Percentiles rank a stretch among this genome's conserved stretches.
phyloP scores from a whole-genome alignment of 495 filamentous ascomycete species.

The Penicillium odoratum region DNA sequence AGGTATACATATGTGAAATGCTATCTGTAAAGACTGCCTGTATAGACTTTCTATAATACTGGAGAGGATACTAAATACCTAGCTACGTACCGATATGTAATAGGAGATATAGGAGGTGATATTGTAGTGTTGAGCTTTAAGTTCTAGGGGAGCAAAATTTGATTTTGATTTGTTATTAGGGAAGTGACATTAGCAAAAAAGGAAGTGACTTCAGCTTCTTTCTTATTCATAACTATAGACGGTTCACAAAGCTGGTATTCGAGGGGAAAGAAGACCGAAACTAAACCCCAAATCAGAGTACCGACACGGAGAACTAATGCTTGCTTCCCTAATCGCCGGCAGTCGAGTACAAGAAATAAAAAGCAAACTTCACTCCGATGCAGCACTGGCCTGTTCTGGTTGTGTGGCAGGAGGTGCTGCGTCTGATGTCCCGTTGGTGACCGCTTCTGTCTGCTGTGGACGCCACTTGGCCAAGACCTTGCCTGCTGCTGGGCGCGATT shows the following conservation, averaged over 20 bases:
- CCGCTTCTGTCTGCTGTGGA: conserved; percentile 27
- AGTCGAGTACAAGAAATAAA: not conserved
- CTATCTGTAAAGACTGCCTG: no score
- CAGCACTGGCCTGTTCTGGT: conserved; percentile 1
- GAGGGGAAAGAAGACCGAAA: not conserved
- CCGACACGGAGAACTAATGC: not conserved
- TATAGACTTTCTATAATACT: no score
- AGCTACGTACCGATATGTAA: no score
- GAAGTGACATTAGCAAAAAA: no score
- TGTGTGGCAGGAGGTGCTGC: not conserved
- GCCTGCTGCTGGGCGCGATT: conserved; percentile 44
- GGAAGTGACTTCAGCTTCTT: no score
- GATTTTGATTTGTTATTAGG: no score
- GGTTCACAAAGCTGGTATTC: not conserved
- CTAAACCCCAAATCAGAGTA: not conserved
- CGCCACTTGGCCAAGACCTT: conserved; percentile 48
- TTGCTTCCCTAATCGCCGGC: not conserved
- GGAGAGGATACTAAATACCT: no score
- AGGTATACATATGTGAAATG: no score
- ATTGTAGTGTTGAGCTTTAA: no score
- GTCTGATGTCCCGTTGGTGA: conserved; percentile 11
- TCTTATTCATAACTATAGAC: not conserved
- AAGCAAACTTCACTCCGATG: not conserved
- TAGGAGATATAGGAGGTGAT: no score
- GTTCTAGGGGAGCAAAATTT: no score